Evolutionary conservation across 83 land plant species (phyloP).

Genomic region (Picea mariana): DNA sequence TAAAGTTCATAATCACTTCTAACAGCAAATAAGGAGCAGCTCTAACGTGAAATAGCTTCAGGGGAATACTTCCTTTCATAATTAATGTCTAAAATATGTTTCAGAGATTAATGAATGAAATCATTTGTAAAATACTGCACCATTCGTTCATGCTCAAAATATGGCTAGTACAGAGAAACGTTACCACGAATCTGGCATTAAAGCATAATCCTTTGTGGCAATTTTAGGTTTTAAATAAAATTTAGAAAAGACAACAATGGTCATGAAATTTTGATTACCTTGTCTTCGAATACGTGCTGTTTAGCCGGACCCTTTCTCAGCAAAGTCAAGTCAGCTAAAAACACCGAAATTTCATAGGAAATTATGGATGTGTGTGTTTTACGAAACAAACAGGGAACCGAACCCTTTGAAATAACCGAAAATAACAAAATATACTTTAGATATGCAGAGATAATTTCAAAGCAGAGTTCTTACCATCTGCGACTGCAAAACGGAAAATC

Average conservation of each 20-base stretch:
- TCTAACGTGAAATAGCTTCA: too few relatives aligned
- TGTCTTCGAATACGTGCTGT: conserved; percentile 67
- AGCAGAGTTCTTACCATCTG: neutral
- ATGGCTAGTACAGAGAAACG: neutral
- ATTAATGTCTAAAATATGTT: too few relatives aligned
- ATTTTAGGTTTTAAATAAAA: neutral
- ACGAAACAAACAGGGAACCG: neutral
- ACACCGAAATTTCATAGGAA: conserved; percentile 21
- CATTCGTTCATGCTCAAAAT: neutral
- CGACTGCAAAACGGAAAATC: conserved; percentile 10
- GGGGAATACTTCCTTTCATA: too few relatives aligned
- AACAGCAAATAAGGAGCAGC: too few relatives aligned
- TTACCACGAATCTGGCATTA: neutral
- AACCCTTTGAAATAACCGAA: neutral
- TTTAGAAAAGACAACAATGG: neutral
- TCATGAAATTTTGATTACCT: conserved; percentile 31
- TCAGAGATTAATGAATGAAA: too few relatives aligned
- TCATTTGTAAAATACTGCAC: too few relatives aligned
- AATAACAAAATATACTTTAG: neutral
- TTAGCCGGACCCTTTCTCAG: conserved; percentile 40
- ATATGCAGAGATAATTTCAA: neutral
- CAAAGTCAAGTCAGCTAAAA: conserved; percentile 67
- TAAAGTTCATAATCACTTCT: too few relatives aligned
- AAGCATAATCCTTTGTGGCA: neutral
- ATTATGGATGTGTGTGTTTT: neutral